phyloP scores from a whole-genome alignment of 108 stramenopile genomes.

The Aurantiochytrium sp. region DNA sequence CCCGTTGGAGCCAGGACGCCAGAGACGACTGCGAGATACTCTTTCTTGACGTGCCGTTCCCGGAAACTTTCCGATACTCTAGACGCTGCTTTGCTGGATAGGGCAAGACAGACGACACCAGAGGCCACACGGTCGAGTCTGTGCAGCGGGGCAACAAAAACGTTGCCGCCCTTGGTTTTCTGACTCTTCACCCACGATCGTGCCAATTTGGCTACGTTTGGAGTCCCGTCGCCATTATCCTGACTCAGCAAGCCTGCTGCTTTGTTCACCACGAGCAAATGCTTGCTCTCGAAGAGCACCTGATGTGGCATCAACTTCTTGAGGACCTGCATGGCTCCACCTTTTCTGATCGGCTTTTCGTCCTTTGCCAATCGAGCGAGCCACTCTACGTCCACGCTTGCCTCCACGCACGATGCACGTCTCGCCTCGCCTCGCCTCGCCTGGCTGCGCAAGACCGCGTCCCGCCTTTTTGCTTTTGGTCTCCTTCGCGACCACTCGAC shows the following conservation, averaged over 20 bases:
- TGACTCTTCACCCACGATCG: neutral
- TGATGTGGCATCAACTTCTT: neutral
- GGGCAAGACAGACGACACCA: neutral
- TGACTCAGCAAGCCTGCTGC: neutral
- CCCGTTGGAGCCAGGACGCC: neutral
- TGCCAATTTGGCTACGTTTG: neutral
- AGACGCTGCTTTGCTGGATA: neutral
- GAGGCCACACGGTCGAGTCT: neutral
- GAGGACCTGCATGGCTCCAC: neutral
- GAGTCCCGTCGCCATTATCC: neutral
- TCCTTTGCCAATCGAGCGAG: too few relatives aligned
- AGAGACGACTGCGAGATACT: neutral
- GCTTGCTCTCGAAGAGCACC: neutral
- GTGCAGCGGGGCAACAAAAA: neutral
- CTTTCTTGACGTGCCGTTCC: neutral
- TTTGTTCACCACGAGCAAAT: slow-evolving; percentile 1
- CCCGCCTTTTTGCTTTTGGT: too few relatives aligned
- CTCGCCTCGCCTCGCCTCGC: too few relatives aligned
- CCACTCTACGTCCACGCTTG: too few relatives aligned
- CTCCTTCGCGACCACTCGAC: too few relatives aligned
- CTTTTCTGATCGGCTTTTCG: too few relatives aligned
- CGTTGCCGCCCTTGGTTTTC: neutral
- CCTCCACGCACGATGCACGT: too few relatives aligned
- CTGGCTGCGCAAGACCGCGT: too few relatives aligned
- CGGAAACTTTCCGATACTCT: neutral